Evolutionary conservation across 2,329 filamentous ascomycete genomes (phyloP), one percentile per base, ranked within the genome.

Genomic region (Dactylellina cionopaga): DNA sequence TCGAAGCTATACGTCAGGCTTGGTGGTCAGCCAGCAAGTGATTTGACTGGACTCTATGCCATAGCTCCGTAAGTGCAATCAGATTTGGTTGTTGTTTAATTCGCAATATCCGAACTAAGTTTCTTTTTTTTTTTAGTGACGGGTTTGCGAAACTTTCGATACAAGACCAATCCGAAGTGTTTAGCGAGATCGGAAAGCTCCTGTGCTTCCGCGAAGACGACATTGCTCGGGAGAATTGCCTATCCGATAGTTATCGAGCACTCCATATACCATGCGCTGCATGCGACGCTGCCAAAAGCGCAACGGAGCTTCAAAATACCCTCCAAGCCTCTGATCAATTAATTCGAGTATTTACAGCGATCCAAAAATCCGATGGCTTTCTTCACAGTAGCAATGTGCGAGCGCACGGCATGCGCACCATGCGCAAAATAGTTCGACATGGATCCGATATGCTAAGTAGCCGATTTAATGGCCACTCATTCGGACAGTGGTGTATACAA

Each of bases 401-500:
- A 47, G 84, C 96, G 37, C 83, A 87, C 70, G 88, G 89, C 7
- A 92, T 95, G 87, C 80, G 89, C 68, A 85, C 88, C 2, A 82
- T 96, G 51, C 87, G 88, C 75, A 87, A 88, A 46, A 81, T 95
- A 39, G 83, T 91, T 24, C 83, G 85, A 49, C 92, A 96, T 79
- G 88, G 87, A 2, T 81, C 83, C 13, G 84, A 87, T 56, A 74
- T 82, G 0, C 82, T 84, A 2, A 83, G 90, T 58, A 81, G 94
- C 27, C 87, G 91, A 74, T 81, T 97, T 1, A 86, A 89, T 68
- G 83, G 81, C 0, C 92, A 91, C 6, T 79, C 82, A 0, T 81
- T 92, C 39, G 92, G 91, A 0, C 89, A 93, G 77, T 94, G 91
- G 86, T 93, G 92, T 77, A 82, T 97, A 3, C 87, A 90, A 75